Base-by-base conservation (phyloP, 2,329 filamentous ascomycete species). In the Fusarium camptoceras region DNA sequence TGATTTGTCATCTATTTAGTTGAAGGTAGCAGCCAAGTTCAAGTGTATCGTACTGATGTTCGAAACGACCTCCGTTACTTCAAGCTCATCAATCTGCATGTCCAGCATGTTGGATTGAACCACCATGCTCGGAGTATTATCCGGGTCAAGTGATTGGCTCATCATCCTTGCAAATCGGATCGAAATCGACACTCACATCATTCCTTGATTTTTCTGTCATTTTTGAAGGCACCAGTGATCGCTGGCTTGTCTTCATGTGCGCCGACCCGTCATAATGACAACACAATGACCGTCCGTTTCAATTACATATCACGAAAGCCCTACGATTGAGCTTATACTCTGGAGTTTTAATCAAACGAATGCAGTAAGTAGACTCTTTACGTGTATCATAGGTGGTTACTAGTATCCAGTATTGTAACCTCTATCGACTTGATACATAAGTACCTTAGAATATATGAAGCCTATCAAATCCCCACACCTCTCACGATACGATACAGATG, bases 221-320 rank as follows among this genome's bases (percentile, higher is more conserved):
- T 37, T 41, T 34, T 31, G n/a, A 42, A 42, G 3, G 24, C n/a
- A 39, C 8, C 20, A 16, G n/a, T n/a, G n/a, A n/a, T n/a, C n/a
- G n/a, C 16, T 42, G 27, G 25, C 39, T 43, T 16, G 18, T n/a
- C 39, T 11, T 8, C n/a, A 34, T 15, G 18, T n/a, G 8, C 56
- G 25, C 56, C 56, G 24, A 22, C 27, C 18, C 31, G 34, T 66
- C 46, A 66, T 53, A 2, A 66, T 62, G 62, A 66, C 42, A 60
- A 22, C 28, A 41, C 4, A 50, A 56, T 44, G 59, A 50, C 18
- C 16, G 2, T 20, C 18, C 15, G 14, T 22, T 28, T n/a, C 51
- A 39, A 18, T 11, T 27, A n/a, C n/a, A n/a, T n/a, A 11, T 41
- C 18, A 27, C 14, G 22, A 37, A 18, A 46, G 22, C 43, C 20